A percentile compares a stretch with the other conserved stretches of the same genome.
Conservation (phyloP, 2,329 filamentous ascomycete genomes). For the Thyridium curvatum region DNA sequence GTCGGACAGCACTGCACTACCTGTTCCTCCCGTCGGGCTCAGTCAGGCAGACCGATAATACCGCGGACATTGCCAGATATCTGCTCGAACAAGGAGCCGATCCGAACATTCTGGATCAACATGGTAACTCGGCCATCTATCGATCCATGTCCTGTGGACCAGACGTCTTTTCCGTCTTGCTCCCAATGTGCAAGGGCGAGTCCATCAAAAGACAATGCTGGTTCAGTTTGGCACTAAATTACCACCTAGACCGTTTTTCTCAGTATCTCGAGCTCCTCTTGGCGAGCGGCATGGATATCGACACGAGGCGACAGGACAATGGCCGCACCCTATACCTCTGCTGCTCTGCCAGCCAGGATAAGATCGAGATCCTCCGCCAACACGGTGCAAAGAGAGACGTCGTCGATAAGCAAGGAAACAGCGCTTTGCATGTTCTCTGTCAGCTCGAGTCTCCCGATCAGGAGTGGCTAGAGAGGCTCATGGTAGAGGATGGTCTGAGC, state of each 20-base stretch:
- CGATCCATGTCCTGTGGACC: background rate
- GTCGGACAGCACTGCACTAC: too few relatives aligned
- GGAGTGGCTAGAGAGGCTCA: too few relatives aligned
- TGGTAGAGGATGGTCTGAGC: background rate
- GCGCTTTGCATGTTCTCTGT: background rate
- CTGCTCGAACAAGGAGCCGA: background rate
- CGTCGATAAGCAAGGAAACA: background rate
- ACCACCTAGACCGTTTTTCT: background rate
- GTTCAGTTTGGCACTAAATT: background rate
- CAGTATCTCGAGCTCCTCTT: conserved; percentile 2
- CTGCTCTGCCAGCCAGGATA: background rate
- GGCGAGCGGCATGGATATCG: conserved; percentile 2
- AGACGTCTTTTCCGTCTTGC: background rate
- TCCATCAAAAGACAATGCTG: background rate
- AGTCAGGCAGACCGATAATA: background rate
- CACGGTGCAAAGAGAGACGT: background rate
- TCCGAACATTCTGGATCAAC: background rate
- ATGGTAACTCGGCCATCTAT: background rate
- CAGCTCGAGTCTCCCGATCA: too few relatives aligned
- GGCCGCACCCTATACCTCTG: background rate
- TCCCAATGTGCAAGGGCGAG: background rate
- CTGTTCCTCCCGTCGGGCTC: too few relatives aligned
- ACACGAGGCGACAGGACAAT: background rate
- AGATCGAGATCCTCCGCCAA: background rate
- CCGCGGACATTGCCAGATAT: background rate